A percentile compares a stretch with the other conserved stretches of the same genome.
These are phyloP conservation scores for Ramaria rubella DNA, from an alignment of 768 basidiomycete species.

Conservation along the genomic window DNA sequence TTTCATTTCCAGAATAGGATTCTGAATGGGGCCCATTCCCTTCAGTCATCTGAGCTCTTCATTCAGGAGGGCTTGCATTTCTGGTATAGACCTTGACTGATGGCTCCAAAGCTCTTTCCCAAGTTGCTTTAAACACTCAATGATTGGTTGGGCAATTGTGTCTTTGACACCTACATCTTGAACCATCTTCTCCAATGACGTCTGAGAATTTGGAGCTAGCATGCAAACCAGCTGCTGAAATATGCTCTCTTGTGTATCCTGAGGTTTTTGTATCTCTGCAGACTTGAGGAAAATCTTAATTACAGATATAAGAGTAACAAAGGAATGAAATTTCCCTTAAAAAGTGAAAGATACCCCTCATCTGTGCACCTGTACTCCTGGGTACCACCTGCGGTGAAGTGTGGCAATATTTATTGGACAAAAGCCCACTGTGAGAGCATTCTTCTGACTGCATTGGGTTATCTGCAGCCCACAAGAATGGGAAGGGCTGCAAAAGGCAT, in stretches of 20 bases:
- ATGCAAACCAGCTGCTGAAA: background rate
- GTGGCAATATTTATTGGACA: background rate
- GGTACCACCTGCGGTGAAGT: conserved; percentile 34
- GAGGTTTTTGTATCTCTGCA: background rate
- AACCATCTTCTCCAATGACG: conserved; percentile 23
- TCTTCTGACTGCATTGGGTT: conserved; percentile 36
- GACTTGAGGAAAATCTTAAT: background rate
- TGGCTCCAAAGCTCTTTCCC: conserved; percentile 15
- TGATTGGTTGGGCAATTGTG: background rate
- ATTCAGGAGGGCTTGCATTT: conserved; percentile 16
- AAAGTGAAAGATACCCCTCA: conserved; percentile 31
- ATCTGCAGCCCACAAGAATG: conserved; percentile 23
- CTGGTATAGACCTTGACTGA: conserved; percentile 11
- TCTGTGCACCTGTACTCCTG: conserved; percentile 27
- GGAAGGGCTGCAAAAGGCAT: background rate
- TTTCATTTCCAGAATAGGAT: conserved; percentile 25
- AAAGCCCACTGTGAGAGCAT: conserved; percentile 34
- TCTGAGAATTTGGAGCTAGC: background rate
- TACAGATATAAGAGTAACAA: background rate
- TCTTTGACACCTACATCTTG: conserved; percentile 35
- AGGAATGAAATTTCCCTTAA: conserved; percentile 15
- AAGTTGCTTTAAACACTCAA: background rate
- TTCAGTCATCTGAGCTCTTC: background rate
- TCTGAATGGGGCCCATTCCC: conserved; percentile 8
- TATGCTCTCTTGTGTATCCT: conserved; percentile 2